A percentile compares a stretch with the other conserved stretches of the same genome.
phyloP scores from a whole-genome alignment of 1,284 basidiomycete species.

The Ustilago vetiveriae region DNA sequence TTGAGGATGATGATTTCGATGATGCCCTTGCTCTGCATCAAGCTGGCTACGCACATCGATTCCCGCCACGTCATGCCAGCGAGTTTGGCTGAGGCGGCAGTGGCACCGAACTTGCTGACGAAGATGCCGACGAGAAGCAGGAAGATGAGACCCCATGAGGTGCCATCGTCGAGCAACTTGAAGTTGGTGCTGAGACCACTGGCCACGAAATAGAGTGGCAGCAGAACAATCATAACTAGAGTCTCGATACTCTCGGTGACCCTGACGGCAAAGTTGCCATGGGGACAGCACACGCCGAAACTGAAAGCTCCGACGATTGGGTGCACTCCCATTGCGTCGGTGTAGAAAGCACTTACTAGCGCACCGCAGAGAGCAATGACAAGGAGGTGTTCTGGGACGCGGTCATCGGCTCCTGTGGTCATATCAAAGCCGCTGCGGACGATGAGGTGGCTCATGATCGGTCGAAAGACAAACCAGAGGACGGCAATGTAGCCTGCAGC shows the following conservation, averaged over 20 bases:
- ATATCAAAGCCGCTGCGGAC: constrained; percentile 39
- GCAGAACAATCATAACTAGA: constrained; percentile 39
- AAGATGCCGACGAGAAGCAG: constrained; percentile 50
- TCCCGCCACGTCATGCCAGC: constrained; percentile 49
- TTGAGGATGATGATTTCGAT: constrained; percentile 58
- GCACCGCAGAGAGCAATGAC: constrained; percentile 42
- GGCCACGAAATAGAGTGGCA: constrained; percentile 54
- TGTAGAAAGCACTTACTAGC: constrained; percentile 46
- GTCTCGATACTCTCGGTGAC: constrained; percentile 53
- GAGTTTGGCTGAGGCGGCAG: constrained; percentile 35
- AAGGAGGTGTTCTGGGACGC: constrained; percentile 41
- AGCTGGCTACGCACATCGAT: constrained; percentile 42
- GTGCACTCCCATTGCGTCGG: constrained; percentile 48
- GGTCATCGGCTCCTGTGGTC: constrained; percentile 27
- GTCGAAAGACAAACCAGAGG: constrained; percentile 46
- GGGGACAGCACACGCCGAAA: constrained; percentile 50
- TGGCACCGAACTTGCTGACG: constrained; percentile 48
- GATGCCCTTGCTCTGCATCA: constrained; percentile 55
- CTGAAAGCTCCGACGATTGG: constrained; percentile 51
- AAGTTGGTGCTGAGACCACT: constrained; percentile 49
- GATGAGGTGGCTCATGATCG: constrained; percentile 40
- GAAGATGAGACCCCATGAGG: constrained; percentile 47
- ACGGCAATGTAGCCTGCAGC: constrained; percentile 40
- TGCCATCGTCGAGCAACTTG: constrained; percentile 44
- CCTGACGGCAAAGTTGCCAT: constrained; percentile 48